A percentile compares a stretch with the other conserved stretches of the same genome.
These are phyloP conservation scores for Triticum urartu DNA, from an alignment of 176 grass and related monocot genomes.

Conservation along the genomic window DNA sequence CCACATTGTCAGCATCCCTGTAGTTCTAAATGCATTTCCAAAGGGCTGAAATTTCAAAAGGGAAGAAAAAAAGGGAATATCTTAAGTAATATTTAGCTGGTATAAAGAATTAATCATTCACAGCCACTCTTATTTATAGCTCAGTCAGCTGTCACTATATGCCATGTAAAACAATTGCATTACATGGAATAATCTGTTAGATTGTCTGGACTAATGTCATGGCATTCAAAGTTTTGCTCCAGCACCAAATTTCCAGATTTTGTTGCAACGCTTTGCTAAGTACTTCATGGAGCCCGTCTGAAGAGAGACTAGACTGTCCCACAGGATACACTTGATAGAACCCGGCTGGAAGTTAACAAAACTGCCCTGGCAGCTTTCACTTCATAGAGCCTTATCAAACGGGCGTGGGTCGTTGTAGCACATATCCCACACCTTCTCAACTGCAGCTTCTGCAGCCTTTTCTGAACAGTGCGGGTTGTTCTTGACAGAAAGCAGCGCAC, in stretches of 20 bases:
- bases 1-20: too few species aligned
- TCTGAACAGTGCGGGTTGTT: slow-evolving; percentile 59
- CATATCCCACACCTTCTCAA: slow-evolving; percentile 83
- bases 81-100: not conserved
- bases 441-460: slow-evolving; percentile 73
- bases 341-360: not conserved
- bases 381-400: slow-evolving; percentile 81
- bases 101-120: not conserved
- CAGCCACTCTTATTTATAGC: not conserved
- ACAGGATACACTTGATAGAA: not conserved
- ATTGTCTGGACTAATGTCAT: not conserved
- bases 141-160: not conserved
- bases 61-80: not conserved
- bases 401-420: slow-evolving; percentile 82
- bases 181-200: not conserved
- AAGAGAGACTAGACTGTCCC: slow-evolving; percentile 29
- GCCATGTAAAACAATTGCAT: not conserved
- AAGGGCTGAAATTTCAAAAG: not conserved
- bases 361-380: not conserved
- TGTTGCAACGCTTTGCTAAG: not conserved
- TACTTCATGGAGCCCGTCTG: not conserved
- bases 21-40: too few species aligned
- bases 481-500: slow-evolving; percentile 65
- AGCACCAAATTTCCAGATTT: not conserved
- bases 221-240: slow-evolving; percentile 2